These are phyloP conservation scores for Crithidia sp. DNA, from an alignment of 208 protist genomes.

Conservation along the genomic window DNA sequence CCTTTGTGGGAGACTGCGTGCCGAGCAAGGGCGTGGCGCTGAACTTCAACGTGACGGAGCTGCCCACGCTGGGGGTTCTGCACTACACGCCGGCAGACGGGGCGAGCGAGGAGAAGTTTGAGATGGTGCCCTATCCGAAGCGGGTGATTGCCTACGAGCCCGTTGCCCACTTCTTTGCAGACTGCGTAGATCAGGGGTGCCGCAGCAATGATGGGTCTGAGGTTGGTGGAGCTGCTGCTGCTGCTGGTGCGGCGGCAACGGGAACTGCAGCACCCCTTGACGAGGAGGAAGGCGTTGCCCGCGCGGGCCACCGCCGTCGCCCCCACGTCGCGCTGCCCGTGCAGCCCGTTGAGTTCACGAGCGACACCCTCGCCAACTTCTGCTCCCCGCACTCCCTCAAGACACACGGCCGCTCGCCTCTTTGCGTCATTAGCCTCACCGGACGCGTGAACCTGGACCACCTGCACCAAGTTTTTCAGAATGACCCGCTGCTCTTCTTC, in stretches of 20 bases:
- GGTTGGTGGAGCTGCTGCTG: neutral
- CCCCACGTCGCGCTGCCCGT: conserved; percentile 31
- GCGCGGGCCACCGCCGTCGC: neutral
- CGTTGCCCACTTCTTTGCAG: conserved; percentile 72
- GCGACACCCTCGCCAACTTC: conserved; percentile 39
- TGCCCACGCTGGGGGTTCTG: conserved; percentile 68
- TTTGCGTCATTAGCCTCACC: conserved; percentile 62
- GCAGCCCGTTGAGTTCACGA: conserved; percentile 27
- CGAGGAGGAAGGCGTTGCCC: neutral
- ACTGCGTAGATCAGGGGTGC: conserved; percentile 26
- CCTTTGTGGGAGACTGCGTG: conserved; percentile 55
- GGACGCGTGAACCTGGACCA: conserved; percentile 32
- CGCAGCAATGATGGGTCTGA: neutral
- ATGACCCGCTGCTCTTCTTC: conserved; percentile 80
- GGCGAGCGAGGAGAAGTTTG: conserved; percentile 21
- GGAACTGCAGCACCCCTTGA: conserved; percentile 6
- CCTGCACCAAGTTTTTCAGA: conserved; percentile 41
- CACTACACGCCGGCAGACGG: conserved; percentile 20
- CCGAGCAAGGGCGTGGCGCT: conserved; percentile 27
- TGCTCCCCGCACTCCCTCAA: conserved; percentile 50
- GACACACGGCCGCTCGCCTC: conserved; percentile 22
- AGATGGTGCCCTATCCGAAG: conserved; percentile 50
- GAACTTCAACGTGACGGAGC: conserved; percentile 46
- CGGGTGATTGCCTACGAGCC: conserved; percentile 66
- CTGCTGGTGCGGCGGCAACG: neutral